Evolutionary conservation across 495 filamentous ascomycete genomes (phyloP), one percentile per base, ranked within the genome.

Genomic region (Schizothecium vesticola): DNA sequence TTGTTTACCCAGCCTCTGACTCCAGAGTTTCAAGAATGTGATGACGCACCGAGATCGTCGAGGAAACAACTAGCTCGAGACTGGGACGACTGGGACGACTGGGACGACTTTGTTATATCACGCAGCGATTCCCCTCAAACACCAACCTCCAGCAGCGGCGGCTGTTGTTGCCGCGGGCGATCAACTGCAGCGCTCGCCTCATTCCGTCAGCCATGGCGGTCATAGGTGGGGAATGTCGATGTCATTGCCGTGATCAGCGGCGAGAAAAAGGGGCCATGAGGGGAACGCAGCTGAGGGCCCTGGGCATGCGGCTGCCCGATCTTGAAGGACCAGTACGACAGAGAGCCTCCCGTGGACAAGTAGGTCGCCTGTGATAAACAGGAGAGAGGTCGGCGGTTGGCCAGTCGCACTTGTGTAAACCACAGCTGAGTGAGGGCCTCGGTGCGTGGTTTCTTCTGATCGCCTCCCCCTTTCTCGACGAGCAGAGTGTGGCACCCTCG

Each of bases 241-340:
- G 72, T 74, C 72, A 73, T 55, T 10, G 33, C 61, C 25, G 62
- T 23, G 67, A 70, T 67, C 63, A 64, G 56, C 72, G 59, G 31
- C 59, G 4, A 56, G 29, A 33, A 51, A 51, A 51, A 8, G 43
- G 43, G 43, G 43, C 16, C 43, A 51, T 51, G 43, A 51, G 43
- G 43, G 31, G 25, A 10, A 43, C 23, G 9, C 26, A 64, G 61
- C 61, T 23, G 61, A 64, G 61, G 61, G 43, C 12, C 43, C 43
- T 8, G 43, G 8, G 12, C 16, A 51, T 51, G 43, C 43, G 43
- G 43, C 43, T 51, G 43, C 5, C 43, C 43, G 43, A 6, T 13
- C 43, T n/a, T n/a, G 43, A n/a, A 51, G 43, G 2, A 51, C 43
- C 19, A n/a, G 43, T 51, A 33, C 31, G 31, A 33, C 31, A 11